These are phyloP conservation scores for Reutealis trisperma DNA, from an alignment of 345 rosid genomes.

Conservation along the genomic window DNA sequence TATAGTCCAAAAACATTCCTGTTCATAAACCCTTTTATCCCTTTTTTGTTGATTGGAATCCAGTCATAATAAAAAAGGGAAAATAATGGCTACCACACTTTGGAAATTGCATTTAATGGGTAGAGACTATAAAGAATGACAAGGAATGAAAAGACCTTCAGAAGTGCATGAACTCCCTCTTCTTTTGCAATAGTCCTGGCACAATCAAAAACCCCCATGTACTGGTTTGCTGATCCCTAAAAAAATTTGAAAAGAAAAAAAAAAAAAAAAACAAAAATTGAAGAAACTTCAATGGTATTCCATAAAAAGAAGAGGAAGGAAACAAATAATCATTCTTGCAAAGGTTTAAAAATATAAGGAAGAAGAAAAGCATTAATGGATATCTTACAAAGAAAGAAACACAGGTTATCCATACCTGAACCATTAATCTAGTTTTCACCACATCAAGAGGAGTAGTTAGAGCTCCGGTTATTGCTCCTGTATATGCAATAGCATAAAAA, in stretches of 20 bases:
- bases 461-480: conserved; percentile 95
- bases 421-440: conserved; percentile 90
- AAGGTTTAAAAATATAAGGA: background rate
- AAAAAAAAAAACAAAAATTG: no score
- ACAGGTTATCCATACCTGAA: conserved; percentile 56
- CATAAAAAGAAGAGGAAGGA: background rate
- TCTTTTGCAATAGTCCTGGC: conserved; percentile 69
- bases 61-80: background rate
- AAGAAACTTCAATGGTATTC: background rate
- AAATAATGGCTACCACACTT: background rate
- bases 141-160: conserved; percentile 52
- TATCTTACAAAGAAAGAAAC: background rate
- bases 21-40: background rate
- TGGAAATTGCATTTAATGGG: background rate
- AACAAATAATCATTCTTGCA: background rate
- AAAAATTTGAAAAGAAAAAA: background rate
- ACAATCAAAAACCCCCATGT: conserved; percentile 74
- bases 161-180: conserved; percentile 84
- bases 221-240: conserved; percentile 79
- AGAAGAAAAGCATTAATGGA: background rate
- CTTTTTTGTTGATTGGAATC: background rate
- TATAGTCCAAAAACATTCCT: no score
- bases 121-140: background rate
- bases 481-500: background rate
- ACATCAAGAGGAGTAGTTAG: conserved; percentile 95